These are phyloP conservation scores for Alternaria burnsii DNA, from an alignment of 2,329 filamentous ascomycete genomes.

Conservation along the genomic window DNA sequence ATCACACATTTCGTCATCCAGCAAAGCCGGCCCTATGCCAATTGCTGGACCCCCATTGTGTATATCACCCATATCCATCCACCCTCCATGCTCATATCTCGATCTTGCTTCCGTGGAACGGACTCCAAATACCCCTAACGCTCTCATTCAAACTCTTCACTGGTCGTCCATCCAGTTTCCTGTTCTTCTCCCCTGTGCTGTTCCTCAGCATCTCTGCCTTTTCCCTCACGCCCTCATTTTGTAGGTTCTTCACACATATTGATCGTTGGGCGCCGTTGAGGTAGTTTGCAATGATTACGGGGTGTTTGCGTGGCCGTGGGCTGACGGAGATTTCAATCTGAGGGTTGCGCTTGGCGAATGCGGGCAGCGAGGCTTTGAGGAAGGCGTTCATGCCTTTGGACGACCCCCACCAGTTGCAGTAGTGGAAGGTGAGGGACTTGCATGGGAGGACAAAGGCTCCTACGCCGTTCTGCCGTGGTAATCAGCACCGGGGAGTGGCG, in stretches of 20 bases:
- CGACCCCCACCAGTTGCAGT: slow-evolving; percentile 95
- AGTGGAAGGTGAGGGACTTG: slow-evolving; percentile 94
- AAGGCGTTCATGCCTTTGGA: slow-evolving; percentile 94
- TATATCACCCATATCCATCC: neutral
- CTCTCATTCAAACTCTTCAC: slow-evolving; percentile 70
- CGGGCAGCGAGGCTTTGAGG: slow-evolving; percentile 76
- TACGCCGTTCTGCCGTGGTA: slow-evolving; percentile 79
- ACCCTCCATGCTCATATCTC: slow-evolving; percentile 28
- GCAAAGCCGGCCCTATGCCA: neutral
- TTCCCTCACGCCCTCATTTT: slow-evolving; percentile 78
- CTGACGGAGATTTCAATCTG: slow-evolving; percentile 92
- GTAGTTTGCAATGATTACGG: slow-evolving; percentile 87
- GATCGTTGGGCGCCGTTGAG: slow-evolving; percentile 89
- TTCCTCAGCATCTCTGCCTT: slow-evolving; percentile 79
- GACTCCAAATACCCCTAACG: slow-evolving; percentile 71
- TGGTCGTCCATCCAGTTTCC: slow-evolving; percentile 62
- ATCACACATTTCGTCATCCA: neutral
- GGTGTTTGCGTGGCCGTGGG: slow-evolving; percentile 88
- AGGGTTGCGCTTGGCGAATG: slow-evolving; percentile 83
- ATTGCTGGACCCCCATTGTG: neutral
- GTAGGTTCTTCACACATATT: slow-evolving; percentile 87
- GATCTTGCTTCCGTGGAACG: slow-evolving; percentile 64
- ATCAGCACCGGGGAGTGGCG: slow-evolving; percentile 15
- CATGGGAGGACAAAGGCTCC: slow-evolving; percentile 97
- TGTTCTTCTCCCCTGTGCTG: slow-evolving; percentile 78